Evolutionary conservation across 495 filamentous ascomycete species (phyloP).

Genomic region (Penicillium samsonianum): DNA sequence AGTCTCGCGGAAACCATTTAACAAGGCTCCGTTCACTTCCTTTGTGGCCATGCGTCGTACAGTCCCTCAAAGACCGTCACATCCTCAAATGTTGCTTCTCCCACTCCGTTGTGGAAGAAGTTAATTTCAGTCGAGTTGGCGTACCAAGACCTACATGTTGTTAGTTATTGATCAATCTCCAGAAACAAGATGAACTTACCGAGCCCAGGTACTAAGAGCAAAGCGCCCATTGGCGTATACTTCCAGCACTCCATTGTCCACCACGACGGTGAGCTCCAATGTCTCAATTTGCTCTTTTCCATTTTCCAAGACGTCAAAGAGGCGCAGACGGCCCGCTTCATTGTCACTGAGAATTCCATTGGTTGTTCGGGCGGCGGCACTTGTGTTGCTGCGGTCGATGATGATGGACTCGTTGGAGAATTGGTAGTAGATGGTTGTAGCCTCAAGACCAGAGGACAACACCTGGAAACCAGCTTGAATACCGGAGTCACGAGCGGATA

Average conservation of each 20-base stretch:
- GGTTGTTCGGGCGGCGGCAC: conserved; percentile 22
- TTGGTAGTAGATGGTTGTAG: conserved; percentile 26
- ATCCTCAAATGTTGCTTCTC: conserved; percentile 18
- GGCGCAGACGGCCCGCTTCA: conserved; percentile 20
- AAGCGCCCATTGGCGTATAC: conserved; percentile 29
- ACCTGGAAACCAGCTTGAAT: conserved; percentile 25
- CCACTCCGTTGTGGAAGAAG: conserved; percentile 25
- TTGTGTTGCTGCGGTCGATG: conserved; percentile 24
- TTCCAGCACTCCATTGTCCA: conserved; percentile 24
- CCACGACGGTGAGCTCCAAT: conserved; percentile 22
- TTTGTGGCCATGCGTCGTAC: conserved; percentile 25
- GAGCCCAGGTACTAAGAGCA: conserved; percentile 22
- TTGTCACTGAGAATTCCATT: conserved; percentile 16
- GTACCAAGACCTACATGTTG: conserved; percentile 22
- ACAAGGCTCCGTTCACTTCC: neutral
- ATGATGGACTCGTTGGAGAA: conserved; percentile 30
- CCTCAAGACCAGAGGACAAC: conserved; percentile 18
- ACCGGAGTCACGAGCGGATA: conserved; percentile 17
- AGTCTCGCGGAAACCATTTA: neutral
- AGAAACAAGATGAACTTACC: conserved; percentile 14
- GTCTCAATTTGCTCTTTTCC: conserved; percentile 19
- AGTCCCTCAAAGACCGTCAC: conserved; percentile 23
- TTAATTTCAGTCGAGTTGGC: conserved; percentile 24
- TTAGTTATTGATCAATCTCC: neutral
- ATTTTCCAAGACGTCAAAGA: conserved; percentile 18